Conservation (phyloP, 169 alveolate species). For the Sarcocystis neurona region DNA sequence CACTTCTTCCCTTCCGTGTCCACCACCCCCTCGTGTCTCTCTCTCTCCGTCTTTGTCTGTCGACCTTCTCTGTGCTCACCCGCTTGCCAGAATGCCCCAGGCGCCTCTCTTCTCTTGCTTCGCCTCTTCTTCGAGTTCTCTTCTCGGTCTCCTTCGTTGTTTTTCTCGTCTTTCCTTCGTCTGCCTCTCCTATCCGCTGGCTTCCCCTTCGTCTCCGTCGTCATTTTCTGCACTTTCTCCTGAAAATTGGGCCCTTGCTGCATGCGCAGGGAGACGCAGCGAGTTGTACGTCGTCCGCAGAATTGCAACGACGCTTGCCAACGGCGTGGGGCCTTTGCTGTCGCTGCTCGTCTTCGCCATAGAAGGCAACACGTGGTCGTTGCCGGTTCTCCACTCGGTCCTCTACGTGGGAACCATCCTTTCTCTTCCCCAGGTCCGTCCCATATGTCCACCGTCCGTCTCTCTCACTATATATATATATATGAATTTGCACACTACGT, state of each 20-base stretch:
- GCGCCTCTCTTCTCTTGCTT: background rate
- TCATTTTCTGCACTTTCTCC: background rate
- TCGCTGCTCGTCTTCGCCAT: slow-evolving; percentile 1
- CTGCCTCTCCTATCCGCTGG: background rate
- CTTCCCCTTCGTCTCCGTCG: background rate
- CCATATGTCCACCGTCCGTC: background rate
- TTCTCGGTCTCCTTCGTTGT: background rate
- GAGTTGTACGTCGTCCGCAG: slow-evolving; percentile 35
- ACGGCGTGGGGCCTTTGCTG: slow-evolving; percentile 55
- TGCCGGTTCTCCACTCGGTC: slow-evolving; percentile 13
- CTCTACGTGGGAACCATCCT: slow-evolving; percentile 28
- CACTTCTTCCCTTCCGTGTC: background rate
- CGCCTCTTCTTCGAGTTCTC: background rate
- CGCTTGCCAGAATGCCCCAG: background rate
- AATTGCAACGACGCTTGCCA: slow-evolving; percentile 21
- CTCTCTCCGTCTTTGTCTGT: background rate
- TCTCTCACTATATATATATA: background rate
- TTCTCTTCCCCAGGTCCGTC: slow-evolving; percentile 34
- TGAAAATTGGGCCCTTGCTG: background rate
- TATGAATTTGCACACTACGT: no score
- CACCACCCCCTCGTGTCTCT: background rate
- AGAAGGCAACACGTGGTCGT: slow-evolving; percentile 46
- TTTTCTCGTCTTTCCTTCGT: background rate
- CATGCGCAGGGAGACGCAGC: slow-evolving; percentile 34
- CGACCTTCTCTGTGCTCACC: background rate